Evolutionary conservation across 208 protist species (phyloP).

Genomic region (Leishmania mexicana): DNA sequence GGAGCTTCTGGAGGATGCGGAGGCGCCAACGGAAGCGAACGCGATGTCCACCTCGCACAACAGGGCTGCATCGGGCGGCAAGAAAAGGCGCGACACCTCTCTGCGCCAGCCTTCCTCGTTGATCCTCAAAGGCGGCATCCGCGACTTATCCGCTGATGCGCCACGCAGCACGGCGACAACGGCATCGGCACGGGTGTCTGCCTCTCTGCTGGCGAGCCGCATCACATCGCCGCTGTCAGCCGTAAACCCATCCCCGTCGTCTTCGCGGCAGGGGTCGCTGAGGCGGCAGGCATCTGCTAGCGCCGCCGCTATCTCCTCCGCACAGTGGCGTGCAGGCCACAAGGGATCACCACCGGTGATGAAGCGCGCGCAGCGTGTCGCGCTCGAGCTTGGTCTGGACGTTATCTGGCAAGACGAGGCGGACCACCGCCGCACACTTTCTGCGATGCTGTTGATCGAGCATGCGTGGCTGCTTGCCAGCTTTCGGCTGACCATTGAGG

Average conservation of each 20-base stretch:
- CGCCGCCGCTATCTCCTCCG: neutral
- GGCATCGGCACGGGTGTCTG: neutral
- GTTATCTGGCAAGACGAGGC: slow-evolving; percentile 47
- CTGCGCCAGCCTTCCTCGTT: slow-evolving; percentile 38
- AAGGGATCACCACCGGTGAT: neutral
- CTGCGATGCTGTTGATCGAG: slow-evolving; percentile 51
- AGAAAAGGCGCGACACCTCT: slow-evolving; percentile 22
- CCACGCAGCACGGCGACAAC: neutral
- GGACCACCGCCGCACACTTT: slow-evolving; percentile 27
- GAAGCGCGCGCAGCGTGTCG: slow-evolving; percentile 15
- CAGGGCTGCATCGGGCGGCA: neutral
- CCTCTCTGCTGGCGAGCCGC: neutral
- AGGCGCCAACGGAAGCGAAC: neutral
- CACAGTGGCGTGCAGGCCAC: neutral
- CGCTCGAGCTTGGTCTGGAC: slow-evolving; percentile 22
- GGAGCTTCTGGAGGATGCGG: slow-evolving; percentile 10
- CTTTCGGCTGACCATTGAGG: slow-evolving; percentile 60
- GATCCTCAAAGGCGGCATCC: slow-evolving; percentile 20
- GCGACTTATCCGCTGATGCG: neutral
- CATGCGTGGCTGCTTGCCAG: slow-evolving; percentile 60
- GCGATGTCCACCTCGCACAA: neutral
- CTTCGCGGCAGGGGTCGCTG: neutral
- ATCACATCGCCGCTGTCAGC: neutral
- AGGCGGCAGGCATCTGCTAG: neutral
- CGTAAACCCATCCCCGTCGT: neutral